Evolutionary conservation across 1,139 yeast species (phyloP), one percentile per base, ranked within the genome.

Genomic region (Scheffersomyces titani): DNA sequence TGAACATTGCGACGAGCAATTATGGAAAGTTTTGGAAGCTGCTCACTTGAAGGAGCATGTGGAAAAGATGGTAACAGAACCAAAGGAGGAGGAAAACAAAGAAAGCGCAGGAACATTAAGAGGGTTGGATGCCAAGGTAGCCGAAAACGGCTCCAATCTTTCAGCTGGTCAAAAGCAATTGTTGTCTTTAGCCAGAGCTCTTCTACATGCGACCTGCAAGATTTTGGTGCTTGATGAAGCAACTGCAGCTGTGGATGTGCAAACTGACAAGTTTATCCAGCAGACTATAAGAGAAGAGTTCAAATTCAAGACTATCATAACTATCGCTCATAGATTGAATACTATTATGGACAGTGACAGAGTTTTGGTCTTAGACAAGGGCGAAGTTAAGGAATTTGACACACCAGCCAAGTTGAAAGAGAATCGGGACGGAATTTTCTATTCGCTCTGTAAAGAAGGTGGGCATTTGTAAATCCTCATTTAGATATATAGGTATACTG

Each of bases 31-130:
- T 3, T 65, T 72, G 52, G 71, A 69, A 19, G 61, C 70, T 60
- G 73, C 75, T 0, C 73, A 69, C 54, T 67, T 72, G 60, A 70
- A 72, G 52, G 66, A 61, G 16, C 75, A 72, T 53, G 65, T 72
- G 3, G 66, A 68, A 52, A 58, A 62, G 18, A 72, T 72, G 75
- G 69, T 63, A 56, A 70, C 73, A 0, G 67, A 65, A 52, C 64
- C 66, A 2, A 61, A 64, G 6, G 67, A 65, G 13, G 59, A 57
- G 19, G 69, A 68, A 52, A 59, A 61, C 54, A 60, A 63, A 49
- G 59, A 59, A 9, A 62, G 63, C 44, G 56, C 61, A 40, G 57
- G 54, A 44, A 56, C 61, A 6, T 55, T 56, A 20, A 50, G 52
- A 40, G 68, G 65, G 1, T 58, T 67, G 51, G 67, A 65, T 54